Base-by-base conservation (phyloP, 441 rosid species). In the Heliophila coronopifolia region DNA sequence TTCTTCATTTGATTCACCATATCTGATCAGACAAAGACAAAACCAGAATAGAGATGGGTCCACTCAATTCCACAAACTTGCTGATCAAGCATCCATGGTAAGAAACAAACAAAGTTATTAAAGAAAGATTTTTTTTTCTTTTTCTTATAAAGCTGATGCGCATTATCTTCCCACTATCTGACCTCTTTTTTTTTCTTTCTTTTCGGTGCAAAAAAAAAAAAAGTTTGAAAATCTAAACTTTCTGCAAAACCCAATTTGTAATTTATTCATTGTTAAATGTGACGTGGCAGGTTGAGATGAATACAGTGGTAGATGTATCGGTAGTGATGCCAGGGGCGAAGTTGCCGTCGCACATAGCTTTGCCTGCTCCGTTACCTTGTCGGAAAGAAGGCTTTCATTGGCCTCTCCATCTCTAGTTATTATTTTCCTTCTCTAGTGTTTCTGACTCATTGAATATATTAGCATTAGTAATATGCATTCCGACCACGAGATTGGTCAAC, bases 291-390 rank as follows among this genome's bases (percentile, higher is more conserved):
- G 81, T 69, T 18, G 52, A 64, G 35, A 36, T 57, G 56, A 11
- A 72, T 11, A 63, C 64, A 42, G 77, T 76, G 4, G 35, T 63
- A 22, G 96, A 84, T 63, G 76, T 78, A 64, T 81, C 94, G 31
- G 94, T 91, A 20, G 42, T 84, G 74, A 91, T 91, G 98, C 98
- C 98, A 1, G 98, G 96, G 20, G 78, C 82, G 61, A 71, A 73
- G 9, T 27, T 68, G 33, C 94, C 98, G 10, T 86, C 93, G 40
- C 76, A 65, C 69, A 80, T 91, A 43, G 98, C 98, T 8, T 85
- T 78, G 58, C 90, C 86, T 9, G 90, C 94, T 36, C 98, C 98
- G 14, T 75, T 86, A 9, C 85, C 97, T 33, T 78, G 94, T 59
- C 59, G 60, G 14, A 82, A 94, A 61, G 96, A 91, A 71, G 77